Evolutionary conservation across 2,329 filamentous ascomycete species (phyloP), one percentile per base, ranked within the genome.

Genomic region (Sodiomyces alkalinus): DNA sequence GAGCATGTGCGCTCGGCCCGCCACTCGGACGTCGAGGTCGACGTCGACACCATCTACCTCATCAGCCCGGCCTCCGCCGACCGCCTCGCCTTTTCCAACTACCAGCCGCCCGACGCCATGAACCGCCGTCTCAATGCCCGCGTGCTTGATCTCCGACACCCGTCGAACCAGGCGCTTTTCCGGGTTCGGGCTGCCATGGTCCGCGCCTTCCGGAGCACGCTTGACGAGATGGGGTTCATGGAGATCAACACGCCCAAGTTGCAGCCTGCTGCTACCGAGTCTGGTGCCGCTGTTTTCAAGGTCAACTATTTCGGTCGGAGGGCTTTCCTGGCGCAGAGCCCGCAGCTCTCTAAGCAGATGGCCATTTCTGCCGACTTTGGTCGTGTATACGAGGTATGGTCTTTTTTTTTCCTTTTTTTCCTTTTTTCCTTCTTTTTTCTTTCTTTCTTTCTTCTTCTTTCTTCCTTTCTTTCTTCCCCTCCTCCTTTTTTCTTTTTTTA

Each of bases 191-290:
- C 83, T 4, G 76, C 73, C 16, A 72, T 93, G 32, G 76, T 79
- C 41, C 78, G 78, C 41, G 64, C 80, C 16, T 94, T 93, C 64
- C 79, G 86, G 27, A 54, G 66, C 7, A 73, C 77, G 3, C 66
- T 94, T 1, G 79, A 87, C 39, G 62, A 66, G 3, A 62, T 77
- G 37, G 77, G 74, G 11, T 94, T 94, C 48, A 77, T 92, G 33
- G 86, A 94, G 52, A 93, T 94, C 34, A 83, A 93, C 48, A 92
- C 83, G 0, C 86, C 86, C 3, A 94, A 93, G 55, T 61, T 94
- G 23, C 83, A 92, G 58, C 81, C 82, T 2, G 76, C 80, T 9
- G 86, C 86, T 2, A 92, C 86, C 1, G 86, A 94, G 52, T 92
- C 81, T 26, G 86, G 86, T 26, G 77, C 86, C 10, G 83, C 82